Evolutionary conservation across 306 rosid genomes (phyloP).

Genomic region (Dalbergia oliveri): DNA sequence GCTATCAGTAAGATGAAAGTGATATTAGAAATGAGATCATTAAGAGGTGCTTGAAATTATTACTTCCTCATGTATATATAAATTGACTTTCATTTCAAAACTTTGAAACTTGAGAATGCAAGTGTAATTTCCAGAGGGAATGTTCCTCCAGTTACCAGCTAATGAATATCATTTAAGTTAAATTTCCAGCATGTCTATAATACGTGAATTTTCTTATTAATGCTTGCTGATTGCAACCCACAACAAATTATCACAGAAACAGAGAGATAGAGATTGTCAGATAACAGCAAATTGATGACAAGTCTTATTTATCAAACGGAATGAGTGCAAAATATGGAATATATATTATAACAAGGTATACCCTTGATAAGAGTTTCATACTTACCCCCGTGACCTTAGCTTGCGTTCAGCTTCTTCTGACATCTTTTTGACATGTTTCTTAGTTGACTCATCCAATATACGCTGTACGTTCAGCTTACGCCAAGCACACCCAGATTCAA

Average conservation of each 20-base stretch:
- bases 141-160: conserved; percentile 1
- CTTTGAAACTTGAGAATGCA: conserved; percentile 29
- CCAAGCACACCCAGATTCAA: conserved; percentile 62
- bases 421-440: conserved; percentile 79
- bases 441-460: conserved; percentile 81
- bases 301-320: conserved; percentile 20
- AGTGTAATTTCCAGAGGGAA: conserved; percentile 15
- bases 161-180: neutral
- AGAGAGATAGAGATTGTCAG: neutral
- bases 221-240: neutral
- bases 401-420: conserved; percentile 91
- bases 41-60: conserved; percentile 30
- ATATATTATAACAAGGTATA: neutral
- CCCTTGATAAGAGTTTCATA: conserved; percentile 33
- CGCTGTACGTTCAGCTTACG: conserved; percentile 92
- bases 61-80: neutral
- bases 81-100: conserved; percentile 15
- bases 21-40: conserved; percentile 29
- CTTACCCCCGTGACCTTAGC: conserved; percentile 77
- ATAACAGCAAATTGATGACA: conserved; percentile 19
- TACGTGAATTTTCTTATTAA: conserved; percentile 25
- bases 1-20: neutral
- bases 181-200: conserved; percentile 7
- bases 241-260: conserved; percentile 37
- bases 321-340: conserved; percentile 4